A percentile compares a stretch with the other conserved stretches of the same genome.
Evolutionary conservation across 2,329 filamentous ascomycete genomes (phyloP).

Genomic region (Botrytis pseudocinerea): DNA sequence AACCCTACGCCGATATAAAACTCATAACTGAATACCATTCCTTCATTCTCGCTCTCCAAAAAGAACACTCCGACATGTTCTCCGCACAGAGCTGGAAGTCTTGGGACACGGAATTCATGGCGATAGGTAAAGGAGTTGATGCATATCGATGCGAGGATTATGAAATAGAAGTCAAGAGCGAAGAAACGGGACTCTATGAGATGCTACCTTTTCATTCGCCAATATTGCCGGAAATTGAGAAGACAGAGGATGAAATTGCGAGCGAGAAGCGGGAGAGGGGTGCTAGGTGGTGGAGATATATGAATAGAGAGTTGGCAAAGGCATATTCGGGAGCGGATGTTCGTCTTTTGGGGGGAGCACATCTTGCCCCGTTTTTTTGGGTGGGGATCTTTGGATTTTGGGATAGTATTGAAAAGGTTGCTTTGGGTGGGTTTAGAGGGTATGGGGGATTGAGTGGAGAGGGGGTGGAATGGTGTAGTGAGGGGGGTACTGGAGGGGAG

Average conservation of each 20-base stretch:
- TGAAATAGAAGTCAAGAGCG: not conserved
- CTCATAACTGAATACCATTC: not conserved
- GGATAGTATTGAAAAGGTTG: not conserved
- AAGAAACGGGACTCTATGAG: not conserved
- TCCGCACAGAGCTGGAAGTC: not conserved
- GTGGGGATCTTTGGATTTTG: not conserved
- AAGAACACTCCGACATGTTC: not conserved
- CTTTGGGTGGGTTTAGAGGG: not conserved
- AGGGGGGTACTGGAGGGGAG: too few species aligned
- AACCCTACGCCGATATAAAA: not conserved
- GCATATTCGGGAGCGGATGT: not conserved
- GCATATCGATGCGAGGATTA: not conserved
- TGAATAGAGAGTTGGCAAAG: conserved; percentile 7
- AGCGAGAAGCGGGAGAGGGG: not conserved
- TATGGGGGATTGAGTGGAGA: not conserved
- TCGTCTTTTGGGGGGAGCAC: not conserved
- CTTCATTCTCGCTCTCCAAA: not conserved
- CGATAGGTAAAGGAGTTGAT: not conserved
- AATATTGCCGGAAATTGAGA: not conserved
- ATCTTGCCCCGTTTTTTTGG: not conserved
- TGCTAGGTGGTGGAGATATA: not conserved
- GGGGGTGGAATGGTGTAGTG: not conserved
- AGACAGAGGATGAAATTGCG: not conserved
- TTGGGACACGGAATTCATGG: not conserved
- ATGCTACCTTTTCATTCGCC: not conserved